phyloP scores from a whole-genome alignment of 2,329 filamentous ascomycete species.

The Trichocomaceae sp. region DNA sequence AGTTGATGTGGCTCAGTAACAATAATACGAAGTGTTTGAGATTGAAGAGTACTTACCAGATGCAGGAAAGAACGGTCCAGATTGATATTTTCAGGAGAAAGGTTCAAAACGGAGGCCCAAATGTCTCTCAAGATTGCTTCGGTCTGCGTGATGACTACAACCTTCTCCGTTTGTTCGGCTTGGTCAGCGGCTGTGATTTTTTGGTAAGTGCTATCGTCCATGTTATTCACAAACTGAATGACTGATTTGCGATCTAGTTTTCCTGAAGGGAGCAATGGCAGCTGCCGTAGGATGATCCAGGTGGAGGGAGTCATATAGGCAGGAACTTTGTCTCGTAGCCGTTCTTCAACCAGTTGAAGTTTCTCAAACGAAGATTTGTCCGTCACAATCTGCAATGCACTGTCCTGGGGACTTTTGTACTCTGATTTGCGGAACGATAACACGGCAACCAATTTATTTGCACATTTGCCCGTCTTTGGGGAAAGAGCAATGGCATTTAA shows the following conservation, averaged over 20 bases:
- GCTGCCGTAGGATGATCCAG: conserved; percentile 9
- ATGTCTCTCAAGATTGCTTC: conserved; percentile 11
- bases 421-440: not conserved
- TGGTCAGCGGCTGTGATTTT: conserved; percentile 2
- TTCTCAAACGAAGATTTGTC: not conserved
- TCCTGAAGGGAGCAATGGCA: conserved; percentile 10
- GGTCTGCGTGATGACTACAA: conserved; percentile 9
- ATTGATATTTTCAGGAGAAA: conserved; percentile 5
- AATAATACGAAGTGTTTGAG: not conserved
- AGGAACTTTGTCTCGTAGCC: conserved; percentile 7
- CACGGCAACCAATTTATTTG: conserved; percentile 11
- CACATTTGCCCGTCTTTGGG: conserved; percentile 6
- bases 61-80: conserved; percentile 15
- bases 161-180: not conserved
- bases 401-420: conserved; percentile 11
- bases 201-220: conserved; percentile 11
- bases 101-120: conserved; percentile 13
- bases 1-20: not conserved
- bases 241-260: conserved; percentile 10
- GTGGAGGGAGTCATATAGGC: conserved; percentile 12
- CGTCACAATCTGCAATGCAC: conserved; percentile 29
- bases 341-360: not conserved
- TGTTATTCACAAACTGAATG: conserved; percentile 10
- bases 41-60: conserved; percentile 3
- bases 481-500: conserved; percentile 18